Base-by-base conservation (phyloP, 176 grass and related monocot species). In the Rhipidocladum racemiflorum region DNA sequence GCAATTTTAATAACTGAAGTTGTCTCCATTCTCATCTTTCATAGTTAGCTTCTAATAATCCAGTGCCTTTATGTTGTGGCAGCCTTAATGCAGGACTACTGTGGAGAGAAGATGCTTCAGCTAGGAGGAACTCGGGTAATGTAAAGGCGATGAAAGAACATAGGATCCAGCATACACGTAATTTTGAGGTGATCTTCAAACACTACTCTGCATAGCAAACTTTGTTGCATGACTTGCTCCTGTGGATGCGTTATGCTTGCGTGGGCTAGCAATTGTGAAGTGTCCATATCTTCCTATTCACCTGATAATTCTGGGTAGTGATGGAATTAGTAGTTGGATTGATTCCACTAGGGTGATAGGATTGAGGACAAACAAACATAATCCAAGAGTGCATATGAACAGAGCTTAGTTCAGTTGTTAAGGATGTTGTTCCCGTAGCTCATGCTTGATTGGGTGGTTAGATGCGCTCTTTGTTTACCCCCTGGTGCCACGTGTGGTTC, bases 31-130 rank as follows among this genome's bases (percentile, higher is more conserved):
- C 17, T 81, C 29, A 69, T 42, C 9, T 70, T 63, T 27, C 44
- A 82, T 81, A 56, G 1, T 24, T 79, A 46, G 61, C 16, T 76
- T 78, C 32, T 78, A 43, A 21, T 79, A 79, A 88, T 59, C 28
- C 74, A 68, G 7, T 72, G 56, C 50, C 81, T 67, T 76, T 77
- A 35, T 89, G 21, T 39, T 82, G 27, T 85, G 56, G 28, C 78
- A 89, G 88, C 65, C 72, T 49, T 86, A 48, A 82, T 16, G 72
- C 2, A 1, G 27, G n/a, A 72, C n/a, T 63, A 14, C 9, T 65
- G 23, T 36, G 46, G 44, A 51, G 21, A 30, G 40, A 66, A 81
- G 54, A 77, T 73, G 73, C 67, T 70, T 82, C 74, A 30, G 17
- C 79, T 59, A 61, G 73, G 39, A 78, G 30, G 60, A 60, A 45